Evolutionary conservation across 2,329 filamentous ascomycete genomes (phyloP).

Genomic region (Alternaria sp.): DNA sequence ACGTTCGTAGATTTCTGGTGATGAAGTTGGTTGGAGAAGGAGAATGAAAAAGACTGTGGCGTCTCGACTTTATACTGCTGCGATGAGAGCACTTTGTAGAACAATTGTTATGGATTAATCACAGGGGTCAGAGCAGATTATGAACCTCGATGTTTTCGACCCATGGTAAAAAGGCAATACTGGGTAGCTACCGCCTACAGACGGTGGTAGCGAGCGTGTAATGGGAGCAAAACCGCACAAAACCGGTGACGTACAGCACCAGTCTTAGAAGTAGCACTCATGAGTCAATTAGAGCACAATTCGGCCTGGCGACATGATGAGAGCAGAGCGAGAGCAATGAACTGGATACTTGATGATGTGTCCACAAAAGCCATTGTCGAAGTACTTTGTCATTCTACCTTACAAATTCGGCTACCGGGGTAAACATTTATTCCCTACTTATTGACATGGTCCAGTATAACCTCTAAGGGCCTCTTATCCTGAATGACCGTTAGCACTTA

Average conservation of each 20-base stretch:
- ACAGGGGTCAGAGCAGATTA: not conserved
- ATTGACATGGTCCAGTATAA: not conserved
- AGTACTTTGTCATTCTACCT: not conserved
- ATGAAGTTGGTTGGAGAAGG: not conserved
- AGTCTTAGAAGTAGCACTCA: not conserved
- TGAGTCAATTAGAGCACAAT: not conserved
- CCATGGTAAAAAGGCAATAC: no score
- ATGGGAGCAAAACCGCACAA: not conserved
- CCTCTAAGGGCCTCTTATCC: constrained; percentile 8
- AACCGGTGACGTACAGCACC: not conserved
- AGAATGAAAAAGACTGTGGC: not conserved
- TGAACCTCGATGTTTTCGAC: no score
- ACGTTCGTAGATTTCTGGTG: no score
- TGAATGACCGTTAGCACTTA: not conserved
- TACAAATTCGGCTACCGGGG: not conserved
- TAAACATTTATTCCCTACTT: not conserved
- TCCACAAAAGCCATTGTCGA: not conserved
- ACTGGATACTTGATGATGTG: not conserved
- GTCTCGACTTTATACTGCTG: not conserved
- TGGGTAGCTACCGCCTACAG: not conserved
- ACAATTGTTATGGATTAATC: not conserved
- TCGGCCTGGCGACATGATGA: not conserved
- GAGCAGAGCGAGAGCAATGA: not conserved
- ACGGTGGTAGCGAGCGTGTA: not conserved
- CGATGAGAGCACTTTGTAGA: not conserved